These are phyloP conservation scores for Takashimella tepidaria DNA, from an alignment of 1,284 basidiomycete species.

Conservation along the genomic window DNA sequence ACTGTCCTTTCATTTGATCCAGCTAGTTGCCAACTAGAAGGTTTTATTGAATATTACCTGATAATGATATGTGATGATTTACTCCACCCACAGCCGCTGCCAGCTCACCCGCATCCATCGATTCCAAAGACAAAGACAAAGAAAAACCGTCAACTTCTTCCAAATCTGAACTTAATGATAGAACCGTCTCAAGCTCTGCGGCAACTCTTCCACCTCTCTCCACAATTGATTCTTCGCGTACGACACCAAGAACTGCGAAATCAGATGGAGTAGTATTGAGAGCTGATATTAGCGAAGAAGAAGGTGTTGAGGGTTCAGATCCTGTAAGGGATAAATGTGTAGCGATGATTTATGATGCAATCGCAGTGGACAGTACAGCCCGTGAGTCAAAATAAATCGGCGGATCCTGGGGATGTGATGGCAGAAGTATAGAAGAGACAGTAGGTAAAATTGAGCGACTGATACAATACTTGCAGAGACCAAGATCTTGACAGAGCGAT, in stretches of 20 bases:
- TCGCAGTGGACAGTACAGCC: constrained; percentile 75
- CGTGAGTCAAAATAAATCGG: constrained; percentile 57
- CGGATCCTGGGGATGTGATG: neutral
- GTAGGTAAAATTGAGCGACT: too few species aligned
- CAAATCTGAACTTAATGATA: too few species aligned
- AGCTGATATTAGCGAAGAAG: constrained; percentile 45
- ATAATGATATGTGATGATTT: too few species aligned
- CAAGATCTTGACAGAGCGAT: constrained; percentile 46
- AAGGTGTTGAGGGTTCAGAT: constrained; percentile 61
- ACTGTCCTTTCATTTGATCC: too few species aligned
- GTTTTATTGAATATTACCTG: too few species aligned
- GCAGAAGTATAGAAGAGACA: neutral
- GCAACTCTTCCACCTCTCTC: constrained; percentile 28
- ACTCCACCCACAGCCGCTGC: neutral
- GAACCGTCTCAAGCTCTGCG: constrained; percentile 1
- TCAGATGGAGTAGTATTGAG: constrained; percentile 58
- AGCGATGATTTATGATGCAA: constrained; percentile 84
- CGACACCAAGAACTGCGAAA: constrained; percentile 59
- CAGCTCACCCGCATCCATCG: neutral
- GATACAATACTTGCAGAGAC: constrained; percentile 39
- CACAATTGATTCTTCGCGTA: constrained; percentile 49
- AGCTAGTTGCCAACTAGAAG: too few species aligned
- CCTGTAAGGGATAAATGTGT: constrained; percentile 72
- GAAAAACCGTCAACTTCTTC: too few species aligned
- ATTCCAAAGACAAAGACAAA: neutral